Percentiles rank a stretch among this genome's conserved stretches.
Evolutionary conservation across 306 rosid species (phyloP).

Genomic region (Ziziphus jujuba): DNA sequence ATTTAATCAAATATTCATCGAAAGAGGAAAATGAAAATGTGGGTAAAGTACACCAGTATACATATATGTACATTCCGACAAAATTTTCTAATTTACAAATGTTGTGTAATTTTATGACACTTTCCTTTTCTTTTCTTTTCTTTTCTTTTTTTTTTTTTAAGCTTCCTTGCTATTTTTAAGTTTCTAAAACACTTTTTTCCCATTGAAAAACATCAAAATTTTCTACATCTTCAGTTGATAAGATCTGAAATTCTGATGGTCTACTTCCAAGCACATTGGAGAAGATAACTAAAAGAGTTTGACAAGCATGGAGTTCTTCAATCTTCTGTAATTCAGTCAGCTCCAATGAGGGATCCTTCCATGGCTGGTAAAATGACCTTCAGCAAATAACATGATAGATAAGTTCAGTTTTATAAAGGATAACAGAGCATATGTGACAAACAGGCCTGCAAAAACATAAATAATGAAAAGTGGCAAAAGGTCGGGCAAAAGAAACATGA

Average conservation of each 20-base stretch:
- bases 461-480: background rate
- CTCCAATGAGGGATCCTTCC: slow-evolving; percentile 55
- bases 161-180: background rate
- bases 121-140: too few species aligned
- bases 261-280: slow-evolving; percentile 53
- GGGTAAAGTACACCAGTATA: too few species aligned
- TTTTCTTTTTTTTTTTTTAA: too few species aligned
- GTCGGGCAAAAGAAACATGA: background rate
- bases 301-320: slow-evolving; percentile 79
- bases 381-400: slow-evolving; percentile 9
- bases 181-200: slow-evolving; percentile 53
- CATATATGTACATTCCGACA: too few species aligned
- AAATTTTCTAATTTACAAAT: too few species aligned
- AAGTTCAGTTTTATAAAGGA: slow-evolving; percentile 7
- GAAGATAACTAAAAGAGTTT: slow-evolving; percentile 46
- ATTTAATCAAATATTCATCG: too few species aligned
- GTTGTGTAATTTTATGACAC: background rate
- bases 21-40: too few species aligned
- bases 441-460: background rate
- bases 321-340: slow-evolving; percentile 45
- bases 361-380: slow-evolving; percentile 75
- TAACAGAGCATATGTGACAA: background rate
- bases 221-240: slow-evolving; percentile 47
- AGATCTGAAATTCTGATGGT: slow-evolving; percentile 39
- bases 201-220: slow-evolving; percentile 54